Base-by-base conservation (phyloP, 2,329 filamentous ascomycete genomes). In the Fusarium poae region DNA sequence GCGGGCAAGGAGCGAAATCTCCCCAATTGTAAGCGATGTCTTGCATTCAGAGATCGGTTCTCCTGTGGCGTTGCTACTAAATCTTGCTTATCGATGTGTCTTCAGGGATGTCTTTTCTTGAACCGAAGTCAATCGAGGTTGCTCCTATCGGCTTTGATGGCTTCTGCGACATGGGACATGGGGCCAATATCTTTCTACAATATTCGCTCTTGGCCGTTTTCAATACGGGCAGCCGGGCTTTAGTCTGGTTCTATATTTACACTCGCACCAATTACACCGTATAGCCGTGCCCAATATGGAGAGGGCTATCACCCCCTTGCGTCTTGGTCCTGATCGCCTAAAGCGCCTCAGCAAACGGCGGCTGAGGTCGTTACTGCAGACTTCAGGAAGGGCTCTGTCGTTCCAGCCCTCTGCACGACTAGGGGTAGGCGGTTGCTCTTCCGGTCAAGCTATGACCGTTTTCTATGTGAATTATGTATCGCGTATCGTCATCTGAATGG, bases 221-320 rank as follows among this genome's bases (percentile, higher is more conserved):
- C 51, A 53, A 67, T 57, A 63, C 49, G 51, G 67, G 59, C 35
- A 63, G 52, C 51, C 42, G 51, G 62, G 59, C 45, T 64, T 32
- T 60, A 35, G 42, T 44, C 35, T 44, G 16, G 53, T 64, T 62
- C 64, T 64, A 67, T 64, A 64, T 67, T 70, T 68, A 62, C 71
- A 55, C 71, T 48, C 56, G 43, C 60, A 62, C 63, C 40, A 32
- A 39, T 16, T 44, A 23, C 39, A 63, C 35, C 34, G 53, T 68
- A 66, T 60, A 48, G 48, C 42, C 32, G 43, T 25, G 42, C n/a
- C 23, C 20, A 52, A 50, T 27, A n/a, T 20, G 57, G 52, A 56
- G 15, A 59, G 20, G 40, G 45, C 21, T 21, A 15, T 40, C 42
- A n/a, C 29, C 23, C 34, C 52, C 42, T 40, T 67, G 53, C 64